Percentiles rank a stretch among this genome's conserved stretches.
Evolutionary conservation across 495 filamentous ascomycete genomes (phyloP).

Genomic region (Talaromyces ruber): DNA sequence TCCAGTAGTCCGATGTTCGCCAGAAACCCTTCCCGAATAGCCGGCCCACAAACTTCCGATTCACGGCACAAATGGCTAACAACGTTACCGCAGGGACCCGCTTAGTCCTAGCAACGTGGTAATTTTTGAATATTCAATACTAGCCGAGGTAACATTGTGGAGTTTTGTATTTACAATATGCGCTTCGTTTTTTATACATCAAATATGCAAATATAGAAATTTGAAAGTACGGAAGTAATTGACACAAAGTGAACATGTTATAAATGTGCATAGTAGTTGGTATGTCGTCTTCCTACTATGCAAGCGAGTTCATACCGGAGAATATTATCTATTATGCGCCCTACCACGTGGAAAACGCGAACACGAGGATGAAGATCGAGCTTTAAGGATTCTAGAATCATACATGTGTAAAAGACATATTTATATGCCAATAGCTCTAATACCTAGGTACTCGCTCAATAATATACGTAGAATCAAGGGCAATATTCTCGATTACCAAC

Average conservation of each 20-base stretch:
- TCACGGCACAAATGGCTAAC: background rate
- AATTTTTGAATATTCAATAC: background rate
- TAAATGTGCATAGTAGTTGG: no score
- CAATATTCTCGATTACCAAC: background rate
- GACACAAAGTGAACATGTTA: no score
- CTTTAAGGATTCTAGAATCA: background rate
- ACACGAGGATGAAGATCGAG: background rate
- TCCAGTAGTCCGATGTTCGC: conserved; percentile 5
- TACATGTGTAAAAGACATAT: no score
- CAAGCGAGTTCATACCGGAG: background rate
- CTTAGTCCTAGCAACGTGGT: background rate
- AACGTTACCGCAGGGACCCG: background rate
- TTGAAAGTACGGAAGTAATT: background rate
- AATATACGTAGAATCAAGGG: background rate
- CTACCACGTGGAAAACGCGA: background rate
- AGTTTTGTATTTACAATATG: background rate
- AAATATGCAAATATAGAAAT: background rate
- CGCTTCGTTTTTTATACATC: background rate
- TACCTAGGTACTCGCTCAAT: background rate
- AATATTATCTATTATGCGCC: background rate
- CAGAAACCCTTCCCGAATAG: background rate
- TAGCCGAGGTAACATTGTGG: conserved; percentile 4
- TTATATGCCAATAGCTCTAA: background rate
- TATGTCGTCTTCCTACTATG: background rate
- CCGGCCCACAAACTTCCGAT: conserved; percentile 5